phyloP scores from a whole-genome alignment of 2,329 filamentous ascomycete genomes.

The Colletotrichum neosansevieriae region DNA sequence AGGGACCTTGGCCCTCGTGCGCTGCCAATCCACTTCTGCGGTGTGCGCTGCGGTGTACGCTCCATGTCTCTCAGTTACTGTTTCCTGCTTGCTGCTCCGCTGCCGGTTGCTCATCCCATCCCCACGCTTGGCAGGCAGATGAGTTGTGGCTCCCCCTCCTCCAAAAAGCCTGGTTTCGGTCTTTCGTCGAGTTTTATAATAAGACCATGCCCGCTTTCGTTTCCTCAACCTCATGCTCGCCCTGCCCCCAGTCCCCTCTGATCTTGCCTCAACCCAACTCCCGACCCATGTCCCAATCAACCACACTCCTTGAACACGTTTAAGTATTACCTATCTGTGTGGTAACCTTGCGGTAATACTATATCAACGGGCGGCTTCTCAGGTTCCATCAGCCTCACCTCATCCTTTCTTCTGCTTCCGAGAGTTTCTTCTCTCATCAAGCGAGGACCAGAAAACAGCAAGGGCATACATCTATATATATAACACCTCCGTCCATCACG shows the following conservation, averaged over 20 bases:
- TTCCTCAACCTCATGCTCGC: conserved; percentile 24
- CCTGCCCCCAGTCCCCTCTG: conserved; percentile 21
- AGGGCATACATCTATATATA: conserved; percentile 8
- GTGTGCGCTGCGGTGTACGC: conserved; percentile 17
- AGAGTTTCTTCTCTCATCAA: not conserved
- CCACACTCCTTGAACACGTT: conserved; percentile 30
- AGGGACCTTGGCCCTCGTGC: conserved; percentile 38
- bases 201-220: conserved; percentile 38
- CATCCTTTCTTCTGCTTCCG: conserved; percentile 3
- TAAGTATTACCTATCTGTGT: conserved; percentile 27
- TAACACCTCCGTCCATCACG: not conserved
- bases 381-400: not conserved
- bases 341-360: conserved; percentile 30
- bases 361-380: conserved; percentile 6
- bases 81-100: conserved; percentile 27
- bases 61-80: conserved; percentile 27
- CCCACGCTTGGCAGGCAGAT: conserved; percentile 38
- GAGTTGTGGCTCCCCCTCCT: conserved; percentile 10
- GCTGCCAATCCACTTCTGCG: conserved; percentile 26
- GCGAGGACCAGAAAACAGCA: not conserved
- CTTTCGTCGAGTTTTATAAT: conserved; percentile 38
- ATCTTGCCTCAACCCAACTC: conserved; percentile 17
- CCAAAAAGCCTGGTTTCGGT: conserved; percentile 32
- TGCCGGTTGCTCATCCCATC: conserved; percentile 35
- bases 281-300: conserved; percentile 26